Conservation (phyloP, 805 yeast species). For the Candida sphagnicola region DNA sequence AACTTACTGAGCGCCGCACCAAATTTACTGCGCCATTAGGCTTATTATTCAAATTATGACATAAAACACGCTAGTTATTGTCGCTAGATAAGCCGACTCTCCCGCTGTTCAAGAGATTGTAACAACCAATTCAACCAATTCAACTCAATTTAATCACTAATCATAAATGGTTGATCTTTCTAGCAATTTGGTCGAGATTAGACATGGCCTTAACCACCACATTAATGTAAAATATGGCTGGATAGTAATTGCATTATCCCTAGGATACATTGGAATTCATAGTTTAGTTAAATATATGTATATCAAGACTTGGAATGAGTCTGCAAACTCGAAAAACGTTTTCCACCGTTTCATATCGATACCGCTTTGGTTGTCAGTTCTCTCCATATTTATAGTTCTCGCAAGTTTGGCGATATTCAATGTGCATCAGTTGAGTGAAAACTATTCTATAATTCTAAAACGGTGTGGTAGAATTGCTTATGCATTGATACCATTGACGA, state of each 20-base stretch:
- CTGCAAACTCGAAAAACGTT: constrained; percentile 9
- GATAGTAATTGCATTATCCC: constrained; percentile 39
- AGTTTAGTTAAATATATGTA: constrained; percentile 5
- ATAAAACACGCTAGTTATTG: too few relatives aligned
- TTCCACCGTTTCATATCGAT: constrained; percentile 15
- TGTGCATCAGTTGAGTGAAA: constrained; percentile 25
- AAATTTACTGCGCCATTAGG: too few relatives aligned
- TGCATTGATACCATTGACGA: constrained; percentile 53
- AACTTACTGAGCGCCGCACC: too few relatives aligned
- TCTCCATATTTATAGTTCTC: constrained; percentile 30
- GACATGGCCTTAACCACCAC: constrained; percentile 52
- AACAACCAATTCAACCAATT: too few relatives aligned
- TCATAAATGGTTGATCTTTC: background rate
- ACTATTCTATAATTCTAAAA: constrained; percentile 39
- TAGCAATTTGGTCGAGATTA: background rate
- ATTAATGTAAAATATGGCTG: constrained; percentile 63
- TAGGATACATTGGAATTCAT: constrained; percentile 29
- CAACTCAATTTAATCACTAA: background rate
- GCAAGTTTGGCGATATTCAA: constrained; percentile 28
- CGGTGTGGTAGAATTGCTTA: constrained; percentile 62
- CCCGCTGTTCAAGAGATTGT: too few relatives aligned
- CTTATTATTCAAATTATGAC: too few relatives aligned
- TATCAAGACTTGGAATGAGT: constrained; percentile 4
- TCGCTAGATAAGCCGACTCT: too few relatives aligned
- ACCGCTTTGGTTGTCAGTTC: constrained; percentile 32